Base-by-base conservation (phyloP, 768 basidiomycete species). In the Hericium rajendrae region DNA sequence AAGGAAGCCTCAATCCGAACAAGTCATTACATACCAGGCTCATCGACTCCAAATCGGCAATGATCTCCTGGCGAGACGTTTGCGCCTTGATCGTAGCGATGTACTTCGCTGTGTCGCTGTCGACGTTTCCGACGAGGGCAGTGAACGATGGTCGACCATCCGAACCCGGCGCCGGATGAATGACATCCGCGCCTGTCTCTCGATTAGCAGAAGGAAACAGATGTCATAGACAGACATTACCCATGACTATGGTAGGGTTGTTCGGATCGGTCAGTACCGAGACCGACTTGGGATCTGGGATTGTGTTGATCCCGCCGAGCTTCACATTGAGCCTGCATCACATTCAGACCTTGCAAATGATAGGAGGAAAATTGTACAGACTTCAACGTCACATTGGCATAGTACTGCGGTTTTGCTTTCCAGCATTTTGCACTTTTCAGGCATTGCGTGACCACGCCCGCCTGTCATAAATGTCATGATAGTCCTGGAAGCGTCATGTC, bases 101-200 rank as follows among this genome's bases (percentile, higher is more conserved):
- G 60, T 91, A 93, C 68, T 91, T 91, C 4, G 86, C 85, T 0
- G 78, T 81, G 56, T 84, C 80, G 0, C 80, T 80, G 66, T 93
- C 91, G 28, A 93, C 82, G 60, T 85, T 92, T 32, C 79, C 88
- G 16, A 92, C 90, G 6, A 93, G 73, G 6, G 88, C 77, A 0
- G 90, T 86, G 67, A 88, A 91, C 0, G 90, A 92, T 1, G 91
- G 91, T 3, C 84, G 80, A 16, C 83, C 87, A n/a, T 78, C 80
- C 0, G 87, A 79, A 9, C 88, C 88, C 18, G 91, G 88, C 6
- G 88, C 79, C 9, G 91, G 89, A 63, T 92, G 89, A 41, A 89
- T 88, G 28, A 88, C 88, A 67, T 91, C 88, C 16, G 89, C 89
- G 60, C 87, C 85, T 87, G 60, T 46, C 53, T 55, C 53, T 32